These are phyloP conservation scores for Neonectria ditissima DNA, from an alignment of 2,329 filamentous ascomycete species.

Conservation along the genomic window DNA sequence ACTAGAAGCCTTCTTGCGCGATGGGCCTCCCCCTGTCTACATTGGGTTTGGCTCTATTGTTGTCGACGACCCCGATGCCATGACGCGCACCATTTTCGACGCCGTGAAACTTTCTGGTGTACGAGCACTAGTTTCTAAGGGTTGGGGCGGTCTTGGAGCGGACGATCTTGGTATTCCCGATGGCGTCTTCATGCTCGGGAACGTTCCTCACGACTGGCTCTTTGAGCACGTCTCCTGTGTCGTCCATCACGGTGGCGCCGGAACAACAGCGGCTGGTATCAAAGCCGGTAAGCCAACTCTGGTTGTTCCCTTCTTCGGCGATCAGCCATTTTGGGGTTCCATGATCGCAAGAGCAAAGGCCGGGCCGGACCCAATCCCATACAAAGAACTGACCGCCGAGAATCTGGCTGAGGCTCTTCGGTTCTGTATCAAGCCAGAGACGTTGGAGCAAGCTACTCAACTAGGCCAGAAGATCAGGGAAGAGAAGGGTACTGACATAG, in stretches of 20 bases:
- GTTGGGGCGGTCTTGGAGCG: slow-evolving; percentile 86
- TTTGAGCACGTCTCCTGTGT: slow-evolving; percentile 85
- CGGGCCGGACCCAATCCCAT: slow-evolving; percentile 76
- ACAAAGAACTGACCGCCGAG: slow-evolving; percentile 74
- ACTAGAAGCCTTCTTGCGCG: slow-evolving; percentile 73
- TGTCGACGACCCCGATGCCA: slow-evolving; percentile 77
- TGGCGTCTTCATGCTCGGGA: slow-evolving; percentile 84
- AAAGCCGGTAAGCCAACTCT: slow-evolving; percentile 83
- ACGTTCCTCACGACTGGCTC: slow-evolving; percentile 89
- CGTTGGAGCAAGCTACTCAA: slow-evolving; percentile 65
- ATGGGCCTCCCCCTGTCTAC: slow-evolving; percentile 80
- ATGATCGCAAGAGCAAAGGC: slow-evolving; percentile 81
- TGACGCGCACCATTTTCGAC: slow-evolving; percentile 79
- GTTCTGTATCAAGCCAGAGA: slow-evolving; percentile 70
- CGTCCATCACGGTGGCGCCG: slow-evolving; percentile 88
- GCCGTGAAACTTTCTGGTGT: slow-evolving; percentile 75
- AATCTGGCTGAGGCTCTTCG: slow-evolving; percentile 74
- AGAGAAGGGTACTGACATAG: slow-evolving; percentile 73
- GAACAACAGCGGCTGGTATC: slow-evolving; percentile 89
- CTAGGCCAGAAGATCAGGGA: slow-evolving; percentile 74
- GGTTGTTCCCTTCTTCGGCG: slow-evolving; percentile 88
- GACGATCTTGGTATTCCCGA: slow-evolving; percentile 78
- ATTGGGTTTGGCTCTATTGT: slow-evolving; percentile 89
- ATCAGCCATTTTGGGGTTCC: slow-evolving; percentile 85
- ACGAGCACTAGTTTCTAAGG: slow-evolving; percentile 86